Conservation (phyloP, 164 flowering plant species). For the Litsea cubeba region DNA sequence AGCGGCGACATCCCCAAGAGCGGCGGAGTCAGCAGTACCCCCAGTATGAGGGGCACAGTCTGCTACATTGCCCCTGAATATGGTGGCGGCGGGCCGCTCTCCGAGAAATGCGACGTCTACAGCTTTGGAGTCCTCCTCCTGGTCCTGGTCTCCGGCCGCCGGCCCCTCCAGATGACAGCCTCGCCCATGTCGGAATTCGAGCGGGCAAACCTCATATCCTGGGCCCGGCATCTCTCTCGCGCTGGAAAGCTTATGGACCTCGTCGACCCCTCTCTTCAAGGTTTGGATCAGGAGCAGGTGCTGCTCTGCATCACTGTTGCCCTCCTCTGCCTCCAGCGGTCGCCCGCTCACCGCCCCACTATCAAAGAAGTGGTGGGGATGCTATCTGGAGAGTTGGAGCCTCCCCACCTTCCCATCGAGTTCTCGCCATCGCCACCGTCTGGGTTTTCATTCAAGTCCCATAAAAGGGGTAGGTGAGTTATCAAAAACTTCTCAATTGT, state of each 20-base stretch:
- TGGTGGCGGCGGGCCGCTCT: slow-evolving; percentile 58
- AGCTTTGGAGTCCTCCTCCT: slow-evolving; percentile 84
- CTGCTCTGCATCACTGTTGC: slow-evolving; percentile 77
- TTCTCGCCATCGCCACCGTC: slow-evolving; percentile 90
- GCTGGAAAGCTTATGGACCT: slow-evolving; percentile 79
- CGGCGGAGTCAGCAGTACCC: slow-evolving; percentile 85
- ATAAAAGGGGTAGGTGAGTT: slow-evolving; percentile 59
- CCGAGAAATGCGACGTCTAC: slow-evolving; percentile 85
- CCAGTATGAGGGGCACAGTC: slow-evolving; percentile 97
- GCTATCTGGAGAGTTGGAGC: slow-evolving; percentile 67
- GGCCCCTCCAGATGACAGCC: slow-evolving; percentile 83
- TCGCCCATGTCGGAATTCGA: slow-evolving; percentile 94
- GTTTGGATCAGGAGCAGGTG: slow-evolving; percentile 62
- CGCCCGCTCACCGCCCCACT: slow-evolving; percentile 62
- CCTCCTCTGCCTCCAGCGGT: slow-evolving; percentile 75
- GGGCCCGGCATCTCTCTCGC: slow-evolving; percentile 83
- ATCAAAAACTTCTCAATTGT: no score
- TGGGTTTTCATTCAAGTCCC: slow-evolving; percentile 51
- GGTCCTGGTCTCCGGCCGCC: slow-evolving; percentile 76
- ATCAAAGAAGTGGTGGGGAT: slow-evolving; percentile 69
- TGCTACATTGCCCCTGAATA: slow-evolving; percentile 95
- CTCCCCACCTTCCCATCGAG: slow-evolving; percentile 74
- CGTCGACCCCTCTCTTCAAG: slow-evolving; percentile 56
- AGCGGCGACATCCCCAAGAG: slow-evolving; percentile 75
- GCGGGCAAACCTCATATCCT: slow-evolving; percentile 81